Evolutionary conservation across 2,329 filamentous ascomycete species (phyloP), one percentile per base, ranked within the genome.

Genomic region (Cyphellophora europaea): DNA sequence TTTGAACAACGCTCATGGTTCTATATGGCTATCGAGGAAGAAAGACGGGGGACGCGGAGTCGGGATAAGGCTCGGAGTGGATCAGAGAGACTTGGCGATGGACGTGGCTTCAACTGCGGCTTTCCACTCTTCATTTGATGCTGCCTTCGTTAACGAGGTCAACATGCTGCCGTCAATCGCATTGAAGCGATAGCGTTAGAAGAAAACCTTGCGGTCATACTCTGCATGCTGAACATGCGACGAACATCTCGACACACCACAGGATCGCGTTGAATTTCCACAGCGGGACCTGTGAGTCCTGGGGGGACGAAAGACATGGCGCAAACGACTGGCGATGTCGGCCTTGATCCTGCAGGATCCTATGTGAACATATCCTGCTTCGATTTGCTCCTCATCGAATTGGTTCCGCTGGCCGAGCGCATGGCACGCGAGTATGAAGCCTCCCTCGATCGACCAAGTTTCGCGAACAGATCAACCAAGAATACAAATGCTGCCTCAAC

Each of bases 321-420:
- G 8, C 8, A 25, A 25, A 8, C 8, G n/a, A n/a, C 21, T 8
- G 21, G n/a, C 8, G 21, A 25, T n/a, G n/a, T n/a, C 8, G n/a
- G 21, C 21, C 21, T 25, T 8, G 21, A 25, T 25, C 21, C 21
- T 8, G n/a, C 21, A n/a, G 21, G 8, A 8, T 25, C 21, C 8
- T 25, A 25, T 63, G 71, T 95, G 50, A 81, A 75, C 63, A 77
- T 81, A 38, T 91, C 89, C 31, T 87, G 83, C 57, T 77, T 98
- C 51, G 91, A 98, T 61, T 82, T 98, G 50, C 75, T 98, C 37
- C 75, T 98, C 50, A 96, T 96, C 56, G 91, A 98, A 66, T 76
- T 98, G 36, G 91, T 98, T 11, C 91, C 91, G 25, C 81, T 96
- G 68, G 84, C 89, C 4, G 86, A 93, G 60, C 79, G 91, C 46